A percentile compares a stretch with the other conserved stretches of the same genome.
phyloP scores from a whole-genome alignment of 2,329 filamentous ascomycete species.

The Sordariomycetes sp. region DNA sequence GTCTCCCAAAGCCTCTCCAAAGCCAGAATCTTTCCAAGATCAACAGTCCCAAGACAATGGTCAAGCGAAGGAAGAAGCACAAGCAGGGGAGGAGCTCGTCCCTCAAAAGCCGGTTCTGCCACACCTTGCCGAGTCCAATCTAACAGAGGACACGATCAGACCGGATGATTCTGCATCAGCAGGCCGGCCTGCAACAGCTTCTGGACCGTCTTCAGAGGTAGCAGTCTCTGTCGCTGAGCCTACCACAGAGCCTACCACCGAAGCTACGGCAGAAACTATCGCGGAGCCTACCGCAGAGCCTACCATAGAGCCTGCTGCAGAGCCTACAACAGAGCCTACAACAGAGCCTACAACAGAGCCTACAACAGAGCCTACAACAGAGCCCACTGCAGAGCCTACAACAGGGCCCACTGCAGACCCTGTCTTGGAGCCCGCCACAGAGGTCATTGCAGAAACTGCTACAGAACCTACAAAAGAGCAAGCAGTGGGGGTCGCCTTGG shows the following conservation, averaged over 20 bases:
- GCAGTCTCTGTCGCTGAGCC: conserved; percentile 5
- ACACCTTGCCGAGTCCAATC: conserved; percentile 17
- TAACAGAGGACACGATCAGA: conserved; percentile 27
- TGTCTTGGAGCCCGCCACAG: no score
- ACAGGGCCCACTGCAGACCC: no score
- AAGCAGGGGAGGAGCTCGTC: conserved; percentile 14
- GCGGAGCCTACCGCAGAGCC: not conserved
- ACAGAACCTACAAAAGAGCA: no score
- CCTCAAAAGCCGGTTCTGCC: conserved; percentile 9
- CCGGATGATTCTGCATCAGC: conserved; percentile 28
- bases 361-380: conserved; percentile 1
- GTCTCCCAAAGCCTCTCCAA: conserved; percentile 18
- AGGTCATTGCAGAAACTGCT: no score
- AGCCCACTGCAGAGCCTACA: conserved; percentile 4
- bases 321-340: conserved; percentile 1
- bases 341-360: conserved; percentile 3
- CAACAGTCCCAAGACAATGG: conserved; percentile 10
- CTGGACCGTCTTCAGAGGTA: conserved; percentile 1
- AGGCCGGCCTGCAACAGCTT: no score
- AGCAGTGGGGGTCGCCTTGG: no score
- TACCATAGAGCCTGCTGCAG: not conserved
- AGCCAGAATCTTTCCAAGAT: no score
- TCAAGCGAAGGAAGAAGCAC: conserved; percentile 15
- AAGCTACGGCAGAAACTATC: not conserved
- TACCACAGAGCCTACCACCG: conserved; percentile 5